Conservation (phyloP, 78 protist genomes). For the Planoprotostelium fungivorum region DNA sequence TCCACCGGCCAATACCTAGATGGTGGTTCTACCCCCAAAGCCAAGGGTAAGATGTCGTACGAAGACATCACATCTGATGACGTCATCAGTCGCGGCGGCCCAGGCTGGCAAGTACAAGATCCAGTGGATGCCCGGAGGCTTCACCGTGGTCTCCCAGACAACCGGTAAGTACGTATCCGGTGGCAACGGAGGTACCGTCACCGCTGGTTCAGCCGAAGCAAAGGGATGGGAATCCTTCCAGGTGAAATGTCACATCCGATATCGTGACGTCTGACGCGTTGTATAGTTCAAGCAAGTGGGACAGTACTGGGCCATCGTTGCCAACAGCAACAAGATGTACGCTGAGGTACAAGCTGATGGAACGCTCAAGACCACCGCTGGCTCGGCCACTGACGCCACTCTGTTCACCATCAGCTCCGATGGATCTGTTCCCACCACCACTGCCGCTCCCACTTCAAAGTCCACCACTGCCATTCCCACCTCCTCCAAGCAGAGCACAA, state of each 20-base stretch:
- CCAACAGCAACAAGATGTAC: not conserved
- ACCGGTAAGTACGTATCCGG: not conserved
- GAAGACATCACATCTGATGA: not conserved
- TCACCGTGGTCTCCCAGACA: not conserved
- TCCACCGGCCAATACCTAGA: not conserved
- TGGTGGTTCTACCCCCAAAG: not conserved
- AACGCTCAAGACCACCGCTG: not conserved
- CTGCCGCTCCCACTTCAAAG: not conserved
- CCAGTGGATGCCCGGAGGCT: not conserved
- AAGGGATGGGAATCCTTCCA: not conserved
- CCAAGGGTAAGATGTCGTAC: not conserved
- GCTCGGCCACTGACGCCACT: not conserved
- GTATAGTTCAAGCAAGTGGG: not conserved
- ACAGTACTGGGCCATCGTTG: not conserved
- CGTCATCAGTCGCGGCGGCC: too few relatives aligned
- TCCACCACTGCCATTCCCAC: not conserved
- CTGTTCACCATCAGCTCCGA: not conserved
- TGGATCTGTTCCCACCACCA: not conserved
- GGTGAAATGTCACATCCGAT: not conserved
- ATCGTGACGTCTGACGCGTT: not conserved
- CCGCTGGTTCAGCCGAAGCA: not conserved
- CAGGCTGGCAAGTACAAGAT: not conserved
- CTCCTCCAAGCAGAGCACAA: not conserved
- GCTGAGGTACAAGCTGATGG: not conserved
- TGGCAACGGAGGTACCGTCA: not conserved